phyloP scores from a whole-genome alignment of 306 rosid genomes.

The Rosa multiflora region DNA sequence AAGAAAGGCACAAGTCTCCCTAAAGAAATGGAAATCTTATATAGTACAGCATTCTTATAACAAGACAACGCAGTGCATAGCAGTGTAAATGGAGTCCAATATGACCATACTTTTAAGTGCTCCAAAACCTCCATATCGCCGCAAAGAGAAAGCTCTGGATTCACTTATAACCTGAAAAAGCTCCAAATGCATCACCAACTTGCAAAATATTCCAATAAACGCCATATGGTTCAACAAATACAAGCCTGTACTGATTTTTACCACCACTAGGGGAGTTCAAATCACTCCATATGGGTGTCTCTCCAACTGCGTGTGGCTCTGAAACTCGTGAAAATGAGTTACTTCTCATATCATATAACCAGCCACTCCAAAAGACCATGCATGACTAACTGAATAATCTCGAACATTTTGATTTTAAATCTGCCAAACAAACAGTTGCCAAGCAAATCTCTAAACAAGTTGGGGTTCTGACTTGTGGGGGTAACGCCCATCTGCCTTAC shows the following conservation, averaged over 20 bases:
- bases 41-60: slow-evolving; percentile 4
- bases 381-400: slow-evolving; percentile 21
- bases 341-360: slow-evolving; percentile 12
- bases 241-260: slow-evolving; percentile 26
- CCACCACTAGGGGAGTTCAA: slow-evolving; percentile 31
- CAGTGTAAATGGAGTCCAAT: neutral
- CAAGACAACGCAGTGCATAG: neutral
- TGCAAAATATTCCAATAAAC: neutral
- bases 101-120: slow-evolving; percentile 3
- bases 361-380: slow-evolving; percentile 18
- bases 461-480: slow-evolving; percentile 76
- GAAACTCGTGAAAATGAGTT: slow-evolving; percentile 1
- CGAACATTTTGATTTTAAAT: neutral
- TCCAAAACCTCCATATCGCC: slow-evolving; percentile 17
- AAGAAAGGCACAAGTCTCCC: neutral
- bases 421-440: slow-evolving; percentile 28
- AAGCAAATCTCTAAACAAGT: slow-evolving; percentile 69
- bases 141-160: neutral
- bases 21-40: neutral
- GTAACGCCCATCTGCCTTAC: slow-evolving; percentile 93
- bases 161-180: neutral
- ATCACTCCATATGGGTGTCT: slow-evolving; percentile 3
- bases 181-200: slow-evolving; percentile 11
- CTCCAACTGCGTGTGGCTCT: slow-evolving; percentile 16
- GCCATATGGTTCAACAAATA: slow-evolving; percentile 15